Evolutionary conservation across 176 grass and related monocot genomes (phyloP), one percentile per base, ranked within the genome.

Genomic region (Aegilops umbellulata): DNA sequence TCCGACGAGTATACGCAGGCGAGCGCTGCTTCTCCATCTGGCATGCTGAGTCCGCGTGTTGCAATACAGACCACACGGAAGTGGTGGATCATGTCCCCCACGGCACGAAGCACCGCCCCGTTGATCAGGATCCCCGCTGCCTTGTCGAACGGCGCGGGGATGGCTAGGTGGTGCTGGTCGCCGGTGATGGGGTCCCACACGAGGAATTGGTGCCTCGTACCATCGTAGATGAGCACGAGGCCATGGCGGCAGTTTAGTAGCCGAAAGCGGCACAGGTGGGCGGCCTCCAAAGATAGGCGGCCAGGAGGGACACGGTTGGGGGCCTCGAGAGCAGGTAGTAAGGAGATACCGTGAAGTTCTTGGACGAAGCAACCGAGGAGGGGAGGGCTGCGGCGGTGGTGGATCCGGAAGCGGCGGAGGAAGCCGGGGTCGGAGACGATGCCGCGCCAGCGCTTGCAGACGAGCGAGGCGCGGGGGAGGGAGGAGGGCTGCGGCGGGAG

Each of bases 121-220:
- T 29, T 65, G 0, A 29, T 7, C 13, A 0, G 1, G 2, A 14
- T 0, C 13, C 1, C 15, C 62, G 0, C 5, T 26, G 2, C 26
- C 4, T 2, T 14, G 12, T 7, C 26, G 12, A 65, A 16, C 4
- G 2, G 25, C 13, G 5, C 5, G 13, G 62, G 62, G 29, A 30
- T 6, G 26, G 62, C 12, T 0, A 65, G 5, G 26, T 26, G 62
- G 26, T 65, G 24, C 62, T 65, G 62, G 62, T 15, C 6, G 62
- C 62, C 26, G 25, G 2, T 29, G 62, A 65, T 14, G 25, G 62
- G 25, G 62, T 65, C 13, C 62, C 62, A 65, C 1, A 65, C 62
- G 25, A 65, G 62, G 5, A 65, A 1, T 26, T 30, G 39, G 39
- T 42, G 39, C 39, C 39, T 10, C 39, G 39, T 42, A 10, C 10